Percentiles rank a stretch among this genome's conserved stretches.
Evolutionary conservation across 495 filamentous ascomycete species (phyloP).

Genomic region (Apodospora peruviana): DNA sequence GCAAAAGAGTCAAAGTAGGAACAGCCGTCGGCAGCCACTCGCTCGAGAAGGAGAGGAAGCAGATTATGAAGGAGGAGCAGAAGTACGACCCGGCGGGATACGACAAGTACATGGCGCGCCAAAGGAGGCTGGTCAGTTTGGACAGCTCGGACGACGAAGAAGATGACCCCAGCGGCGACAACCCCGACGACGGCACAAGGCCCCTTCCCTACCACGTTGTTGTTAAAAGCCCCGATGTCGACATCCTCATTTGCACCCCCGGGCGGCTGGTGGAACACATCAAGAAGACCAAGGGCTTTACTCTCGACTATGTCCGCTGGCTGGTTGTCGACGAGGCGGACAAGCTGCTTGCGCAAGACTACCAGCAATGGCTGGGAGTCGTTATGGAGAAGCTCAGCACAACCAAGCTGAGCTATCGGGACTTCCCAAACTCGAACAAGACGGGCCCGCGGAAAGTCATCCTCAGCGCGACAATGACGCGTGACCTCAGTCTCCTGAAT

Average conservation of each 20-base stretch:
- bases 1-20: slow-evolving; percentile 66
- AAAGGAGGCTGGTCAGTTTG: slow-evolving; percentile 7
- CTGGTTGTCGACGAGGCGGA: slow-evolving; percentile 93
- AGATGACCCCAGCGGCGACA: background rate
- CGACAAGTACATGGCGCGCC: slow-evolving; percentile 17
- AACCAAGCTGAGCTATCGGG: slow-evolving; percentile 28
- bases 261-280: slow-evolving; percentile 91
- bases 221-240: slow-evolving; percentile 61
- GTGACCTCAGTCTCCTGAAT: slow-evolving; percentile 74
- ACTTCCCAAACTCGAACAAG: slow-evolving; percentile 44
- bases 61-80: slow-evolving; percentile 57
- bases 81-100: slow-evolving; percentile 34
- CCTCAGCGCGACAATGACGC: slow-evolving; percentile 90
- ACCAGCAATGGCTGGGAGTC: slow-evolving; percentile 81
- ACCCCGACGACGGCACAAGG: slow-evolving; percentile 11
- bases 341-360: slow-evolving; percentile 82
- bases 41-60: slow-evolving; percentile 67
- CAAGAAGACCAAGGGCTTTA: slow-evolving; percentile 74
- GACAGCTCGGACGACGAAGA: slow-evolving; percentile 21
- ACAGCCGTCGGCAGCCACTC: slow-evolving; percentile 74
- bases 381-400: slow-evolving; percentile 59
- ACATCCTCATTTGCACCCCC: slow-evolving; percentile 88
- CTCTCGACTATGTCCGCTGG: slow-evolving; percentile 70
- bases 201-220: slow-evolving; percentile 57
- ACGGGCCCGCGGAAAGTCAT: slow-evolving; percentile 63